These are phyloP conservation scores for Suhomyces bribrorum DNA, from an alignment of 1,139 yeast species.

Conservation along the genomic window DNA sequence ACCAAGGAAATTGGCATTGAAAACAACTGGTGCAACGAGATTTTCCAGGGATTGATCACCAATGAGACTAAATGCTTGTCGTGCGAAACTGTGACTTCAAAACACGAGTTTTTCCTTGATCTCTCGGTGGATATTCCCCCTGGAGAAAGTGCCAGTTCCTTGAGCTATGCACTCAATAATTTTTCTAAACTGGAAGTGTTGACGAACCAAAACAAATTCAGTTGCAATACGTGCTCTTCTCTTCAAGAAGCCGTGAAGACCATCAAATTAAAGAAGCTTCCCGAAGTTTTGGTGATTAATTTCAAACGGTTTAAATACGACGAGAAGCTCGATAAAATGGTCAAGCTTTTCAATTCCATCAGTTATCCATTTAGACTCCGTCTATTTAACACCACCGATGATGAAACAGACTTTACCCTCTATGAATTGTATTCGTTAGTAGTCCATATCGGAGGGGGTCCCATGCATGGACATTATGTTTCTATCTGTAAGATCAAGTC, in stretches of 20 bases:
- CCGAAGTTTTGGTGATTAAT: constrained; percentile 78
- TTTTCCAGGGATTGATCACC: constrained; percentile 84
- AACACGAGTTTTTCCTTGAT: constrained; percentile 86
- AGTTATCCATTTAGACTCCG: constrained; percentile 75
- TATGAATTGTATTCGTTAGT: constrained; percentile 86
- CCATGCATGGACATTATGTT: constrained; percentile 96
- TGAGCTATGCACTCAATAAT: constrained; percentile 73
- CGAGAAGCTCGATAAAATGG: constrained; percentile 78
- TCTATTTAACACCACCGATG: constrained; percentile 70
- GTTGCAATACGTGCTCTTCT: constrained; percentile 88
- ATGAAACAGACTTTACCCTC: constrained; percentile 41
- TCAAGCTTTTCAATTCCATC: constrained; percentile 83
- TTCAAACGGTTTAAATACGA: constrained; percentile 89
- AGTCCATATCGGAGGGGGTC: constrained; percentile 96
- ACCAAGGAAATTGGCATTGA: constrained; percentile 39
- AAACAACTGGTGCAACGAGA: constrained; percentile 60
- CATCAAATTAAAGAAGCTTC: constrained; percentile 78
- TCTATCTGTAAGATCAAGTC: constrained; percentile 77
- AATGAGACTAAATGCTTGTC: constrained; percentile 88
- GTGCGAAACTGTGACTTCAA: constrained; percentile 82
- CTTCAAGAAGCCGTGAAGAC: constrained; percentile 93
- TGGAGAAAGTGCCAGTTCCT: constrained; percentile 58
- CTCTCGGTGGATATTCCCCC: constrained; percentile 83
- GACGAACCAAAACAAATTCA: constrained; percentile 85
- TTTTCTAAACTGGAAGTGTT: constrained; percentile 86